Percentiles rank a stretch among this genome's conserved stretches.
Evolutionary conservation across 1,139 yeast genomes (phyloP).

Genomic region (Saccharomycopsis phalli): DNA sequence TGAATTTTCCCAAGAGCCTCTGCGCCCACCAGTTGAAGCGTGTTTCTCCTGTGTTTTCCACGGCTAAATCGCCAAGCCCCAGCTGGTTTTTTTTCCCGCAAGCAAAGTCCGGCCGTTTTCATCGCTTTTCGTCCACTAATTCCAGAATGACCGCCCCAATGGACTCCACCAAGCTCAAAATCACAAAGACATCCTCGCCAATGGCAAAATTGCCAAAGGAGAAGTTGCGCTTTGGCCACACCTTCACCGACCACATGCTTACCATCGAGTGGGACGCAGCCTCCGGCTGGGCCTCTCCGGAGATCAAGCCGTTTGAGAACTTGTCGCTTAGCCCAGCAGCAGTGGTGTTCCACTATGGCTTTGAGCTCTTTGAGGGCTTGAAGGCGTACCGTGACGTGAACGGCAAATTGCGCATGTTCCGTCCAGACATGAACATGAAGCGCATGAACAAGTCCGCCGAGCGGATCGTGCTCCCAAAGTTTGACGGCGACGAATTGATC

Average conservation of each 20-base stretch:
- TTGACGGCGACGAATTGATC: constrained; percentile 68
- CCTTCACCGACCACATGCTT: constrained; percentile 87
- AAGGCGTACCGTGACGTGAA: constrained; percentile 78
- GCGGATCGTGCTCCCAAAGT: constrained; percentile 79
- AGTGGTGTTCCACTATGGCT: constrained; percentile 87
- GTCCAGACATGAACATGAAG: constrained; percentile 85
- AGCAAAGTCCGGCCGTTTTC: neutral
- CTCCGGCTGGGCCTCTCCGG: constrained; percentile 80
- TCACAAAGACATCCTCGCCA: constrained; percentile 51
- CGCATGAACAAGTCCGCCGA: constrained; percentile 85
- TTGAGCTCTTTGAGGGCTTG: constrained; percentile 92
- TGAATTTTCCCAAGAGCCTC: too few species aligned
- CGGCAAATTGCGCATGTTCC: constrained; percentile 69
- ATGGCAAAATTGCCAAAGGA: constrained; percentile 64
- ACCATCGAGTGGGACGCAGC: constrained; percentile 73
- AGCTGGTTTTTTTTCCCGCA: too few species aligned
- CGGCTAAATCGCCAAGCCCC: neutral
- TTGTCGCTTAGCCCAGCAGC: constrained; percentile 77
- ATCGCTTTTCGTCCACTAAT: neutral
- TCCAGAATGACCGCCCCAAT: constrained; percentile 33
- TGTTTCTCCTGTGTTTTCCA: neutral
- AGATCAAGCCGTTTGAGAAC: constrained; percentile 76
- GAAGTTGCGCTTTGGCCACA: constrained; percentile 72
- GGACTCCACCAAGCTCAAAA: constrained; percentile 59
- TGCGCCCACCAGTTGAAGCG: too few species aligned